These are phyloP conservation scores for Plasmopara halstedii DNA, from an alignment of 352 stramenopile genomes.

Conservation along the genomic window DNA sequence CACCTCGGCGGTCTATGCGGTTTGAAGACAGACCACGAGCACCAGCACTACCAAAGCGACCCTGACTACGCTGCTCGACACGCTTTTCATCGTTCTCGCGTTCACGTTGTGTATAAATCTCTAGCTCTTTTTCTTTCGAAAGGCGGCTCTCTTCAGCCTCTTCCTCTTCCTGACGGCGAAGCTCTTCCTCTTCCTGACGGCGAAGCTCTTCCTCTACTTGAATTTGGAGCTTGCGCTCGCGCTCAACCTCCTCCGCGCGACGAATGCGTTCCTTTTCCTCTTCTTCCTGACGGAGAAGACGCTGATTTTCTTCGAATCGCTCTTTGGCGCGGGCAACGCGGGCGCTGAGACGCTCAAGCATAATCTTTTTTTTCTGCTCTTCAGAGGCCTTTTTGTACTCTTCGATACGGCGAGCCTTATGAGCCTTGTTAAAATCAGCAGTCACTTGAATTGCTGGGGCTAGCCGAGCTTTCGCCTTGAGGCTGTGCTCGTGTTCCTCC, in stretches of 20 bases:
- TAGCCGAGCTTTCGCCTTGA: constrained; percentile 84
- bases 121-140: constrained; percentile 19
- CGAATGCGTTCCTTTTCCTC: constrained; percentile 53
- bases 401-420: constrained; percentile 69
- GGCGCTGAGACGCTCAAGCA: constrained; percentile 52
- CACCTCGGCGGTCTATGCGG: constrained; percentile 8
- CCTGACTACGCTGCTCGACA: constrained; percentile 21
- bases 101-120: constrained; percentile 18
- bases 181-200: constrained; percentile 58
- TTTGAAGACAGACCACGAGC: constrained; percentile 17
- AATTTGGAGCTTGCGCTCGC: constrained; percentile 43
- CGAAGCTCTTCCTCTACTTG: constrained; percentile 60
- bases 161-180: constrained; percentile 32
- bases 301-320: constrained; percentile 68
- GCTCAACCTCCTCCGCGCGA: constrained; percentile 53
- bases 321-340: constrained; percentile 59
- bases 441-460: constrained; percentile 65
- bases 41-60: constrained; percentile 23
- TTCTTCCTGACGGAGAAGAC: constrained; percentile 41
- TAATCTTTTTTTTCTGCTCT: constrained; percentile 82
- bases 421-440: constrained; percentile 64
- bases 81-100: constrained; percentile 39
- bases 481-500: constrained; percentile 82
- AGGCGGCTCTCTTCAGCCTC: background rate
- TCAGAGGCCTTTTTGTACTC: constrained; percentile 83